Evolutionary conservation across 1,284 basidiomycete species (phyloP).

Genomic region (Microbotryum violaceum): DNA sequence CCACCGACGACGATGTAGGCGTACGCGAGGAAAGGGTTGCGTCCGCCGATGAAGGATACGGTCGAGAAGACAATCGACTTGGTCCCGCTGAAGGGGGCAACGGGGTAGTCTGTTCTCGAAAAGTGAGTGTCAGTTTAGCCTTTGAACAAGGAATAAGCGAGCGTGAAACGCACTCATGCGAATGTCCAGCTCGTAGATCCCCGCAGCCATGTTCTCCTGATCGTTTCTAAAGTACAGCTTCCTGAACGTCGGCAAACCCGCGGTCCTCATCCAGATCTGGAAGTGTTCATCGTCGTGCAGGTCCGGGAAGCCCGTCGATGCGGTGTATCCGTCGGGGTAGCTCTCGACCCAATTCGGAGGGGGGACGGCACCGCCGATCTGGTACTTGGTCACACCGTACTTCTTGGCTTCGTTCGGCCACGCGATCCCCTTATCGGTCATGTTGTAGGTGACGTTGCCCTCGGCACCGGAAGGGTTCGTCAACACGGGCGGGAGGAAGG

Average conservation of each 20-base stretch:
- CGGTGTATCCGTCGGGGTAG: slow-evolving; percentile 69
- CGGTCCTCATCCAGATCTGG: slow-evolving; percentile 99
- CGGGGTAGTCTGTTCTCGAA: slow-evolving; percentile 71
- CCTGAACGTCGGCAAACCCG: slow-evolving; percentile 91
- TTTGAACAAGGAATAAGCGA: not conserved
- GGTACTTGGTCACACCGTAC: slow-evolving; percentile 50
- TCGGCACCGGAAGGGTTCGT: slow-evolving; percentile 48
- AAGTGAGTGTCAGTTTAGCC: slow-evolving; percentile 4
- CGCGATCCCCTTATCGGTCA: slow-evolving; percentile 74
- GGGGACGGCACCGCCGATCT: slow-evolving; percentile 61
- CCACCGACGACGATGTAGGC: slow-evolving; percentile 85
- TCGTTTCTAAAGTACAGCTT: slow-evolving; percentile 95
- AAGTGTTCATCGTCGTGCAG: slow-evolving; percentile 81
- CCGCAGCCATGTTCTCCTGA: slow-evolving; percentile 59
- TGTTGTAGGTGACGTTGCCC: slow-evolving; percentile 55
- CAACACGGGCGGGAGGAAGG: slow-evolving; percentile 60
- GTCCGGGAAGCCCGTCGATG: slow-evolving; percentile 60
- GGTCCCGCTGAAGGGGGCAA: slow-evolving; percentile 81
- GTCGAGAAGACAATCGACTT: slow-evolving; percentile 96
- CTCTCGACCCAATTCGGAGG: slow-evolving; percentile 81
- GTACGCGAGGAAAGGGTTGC: slow-evolving; percentile 95
- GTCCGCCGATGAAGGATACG: slow-evolving; percentile 95
- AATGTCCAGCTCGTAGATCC: slow-evolving; percentile 68
- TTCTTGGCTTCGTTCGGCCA: slow-evolving; percentile 92
- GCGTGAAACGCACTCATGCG: slow-evolving; percentile 61